Evolutionary conservation across 164 flowering plant species (phyloP).

Genomic region (Piper betle): DNA sequence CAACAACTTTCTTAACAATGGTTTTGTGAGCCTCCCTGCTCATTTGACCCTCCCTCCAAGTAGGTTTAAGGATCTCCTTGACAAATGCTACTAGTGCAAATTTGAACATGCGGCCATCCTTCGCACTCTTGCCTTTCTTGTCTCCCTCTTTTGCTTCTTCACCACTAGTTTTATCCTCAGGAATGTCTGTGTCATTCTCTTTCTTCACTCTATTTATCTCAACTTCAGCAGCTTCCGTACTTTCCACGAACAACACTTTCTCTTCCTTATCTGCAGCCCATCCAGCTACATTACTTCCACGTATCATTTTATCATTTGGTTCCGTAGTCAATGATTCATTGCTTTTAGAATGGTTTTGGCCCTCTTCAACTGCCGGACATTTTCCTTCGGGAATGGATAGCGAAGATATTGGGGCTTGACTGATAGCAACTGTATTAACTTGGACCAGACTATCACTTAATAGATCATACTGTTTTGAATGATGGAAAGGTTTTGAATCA

Average conservation of each 20-base stretch:
- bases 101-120: conserved; percentile 53
- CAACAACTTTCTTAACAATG: conserved; percentile 85
- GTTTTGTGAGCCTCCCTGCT: conserved; percentile 78
- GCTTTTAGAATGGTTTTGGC: conserved; percentile 5
- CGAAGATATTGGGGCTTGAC: conserved; percentile 5
- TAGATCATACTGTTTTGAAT: conserved; percentile 24
- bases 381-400: conserved; percentile 6
- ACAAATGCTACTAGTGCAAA: conserved; percentile 66
- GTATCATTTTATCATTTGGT: conserved; percentile 5
- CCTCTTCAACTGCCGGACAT: conserved; percentile 5
- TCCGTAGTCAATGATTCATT: conserved; percentile 6
- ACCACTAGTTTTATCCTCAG: conserved; percentile 20
- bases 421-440: conserved; percentile 5
- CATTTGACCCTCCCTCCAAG: conserved; percentile 88
- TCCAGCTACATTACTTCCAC: conserved; percentile 4
- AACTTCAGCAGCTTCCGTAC: conserved; percentile 2
- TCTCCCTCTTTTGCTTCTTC: conserved; percentile 16
- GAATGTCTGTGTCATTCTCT: conserved; percentile 15
- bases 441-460: conserved; percentile 23
- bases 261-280: conserved; percentile 3
- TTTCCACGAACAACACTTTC: background rate
- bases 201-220: conserved; percentile 7
- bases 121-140: conserved; percentile 42
- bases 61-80: conserved; percentile 78
- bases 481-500: conserved; percentile 11